Percentiles rank a stretch among this genome's conserved stretches.
phyloP scores from a whole-genome alignment of 495 filamentous ascomycete species.

The Tirmania nivea region DNA sequence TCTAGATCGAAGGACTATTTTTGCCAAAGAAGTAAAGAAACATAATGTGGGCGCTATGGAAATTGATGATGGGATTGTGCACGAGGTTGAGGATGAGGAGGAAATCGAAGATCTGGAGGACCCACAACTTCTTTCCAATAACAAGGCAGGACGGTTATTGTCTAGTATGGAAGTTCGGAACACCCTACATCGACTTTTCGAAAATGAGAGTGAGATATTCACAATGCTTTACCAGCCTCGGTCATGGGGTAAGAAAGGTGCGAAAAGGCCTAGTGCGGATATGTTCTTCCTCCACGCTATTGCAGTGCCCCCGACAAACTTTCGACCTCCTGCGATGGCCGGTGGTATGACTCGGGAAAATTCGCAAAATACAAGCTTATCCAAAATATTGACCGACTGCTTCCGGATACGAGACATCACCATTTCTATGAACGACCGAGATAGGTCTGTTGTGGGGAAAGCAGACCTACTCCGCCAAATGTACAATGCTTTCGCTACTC shows the following conservation, averaged over 20 bases:
- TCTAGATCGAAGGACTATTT: conserved; percentile 5
- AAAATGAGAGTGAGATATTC: conserved; percentile 64
- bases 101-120: conserved; percentile 24
- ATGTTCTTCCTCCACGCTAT: conserved; percentile 86
- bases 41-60: conserved; percentile 10
- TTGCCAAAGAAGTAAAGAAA: neutral
- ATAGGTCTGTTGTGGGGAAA: conserved; percentile 23
- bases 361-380: conserved; percentile 55
- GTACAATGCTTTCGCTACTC: conserved; percentile 27
- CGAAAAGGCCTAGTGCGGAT: conserved; percentile 34
- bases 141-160: conserved; percentile 11
- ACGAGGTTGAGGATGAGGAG: conserved; percentile 22
- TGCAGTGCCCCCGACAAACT: conserved; percentile 77
- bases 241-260: conserved; percentile 29
- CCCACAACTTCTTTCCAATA: conserved; percentile 24
- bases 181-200: conserved; percentile 50
- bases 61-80: conserved; percentile 22
- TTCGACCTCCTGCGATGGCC: conserved; percentile 66
- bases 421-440: conserved; percentile 34
- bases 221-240: conserved; percentile 61
- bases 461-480: conserved; percentile 13
- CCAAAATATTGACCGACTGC: conserved; percentile 49
- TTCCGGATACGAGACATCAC: conserved; percentile 37
- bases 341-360: conserved; percentile 53
- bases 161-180: conserved; percentile 24